phyloP scores from a whole-genome alignment of 257 asterid genomes.

The Solanum sejunctum region DNA sequence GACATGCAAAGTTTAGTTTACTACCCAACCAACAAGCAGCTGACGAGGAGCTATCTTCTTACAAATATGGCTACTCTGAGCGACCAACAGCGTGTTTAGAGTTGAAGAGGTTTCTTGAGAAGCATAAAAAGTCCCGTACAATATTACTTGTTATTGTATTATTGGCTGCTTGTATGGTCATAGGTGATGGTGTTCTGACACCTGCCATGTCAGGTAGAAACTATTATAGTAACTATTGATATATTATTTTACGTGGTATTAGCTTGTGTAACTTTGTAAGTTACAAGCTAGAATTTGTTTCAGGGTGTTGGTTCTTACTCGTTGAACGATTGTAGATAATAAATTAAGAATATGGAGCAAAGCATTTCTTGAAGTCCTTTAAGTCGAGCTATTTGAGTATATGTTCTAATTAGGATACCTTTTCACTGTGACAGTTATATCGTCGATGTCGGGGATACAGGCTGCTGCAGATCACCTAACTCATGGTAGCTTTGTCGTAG shows the following conservation, averaged over 20 bases:
- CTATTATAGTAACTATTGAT: neutral
- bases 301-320: neutral
- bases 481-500: neutral
- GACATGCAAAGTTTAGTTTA: conserved; percentile 29
- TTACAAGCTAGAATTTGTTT: neutral
- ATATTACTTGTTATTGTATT: conserved; percentile 22
- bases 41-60: conserved; percentile 24
- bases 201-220: conserved; percentile 33
- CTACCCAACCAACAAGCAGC: conserved; percentile 30
- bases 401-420: neutral
- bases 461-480: neutral
- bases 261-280: neutral
- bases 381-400: neutral
- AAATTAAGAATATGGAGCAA: neutral
- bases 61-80: conserved; percentile 13
- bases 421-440: neutral
- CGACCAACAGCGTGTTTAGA: neutral
- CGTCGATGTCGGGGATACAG: neutral
- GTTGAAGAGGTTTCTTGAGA: conserved; percentile 23
- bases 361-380: neutral
- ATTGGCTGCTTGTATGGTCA: conserved; percentile 31
- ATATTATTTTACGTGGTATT: neutral
- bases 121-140: conserved; percentile 12
- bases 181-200: conserved; percentile 34
- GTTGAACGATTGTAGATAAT: neutral